phyloP scores from a whole-genome alignment of 345 rosid genomes.

The Anastatica hierochuntica region DNA sequence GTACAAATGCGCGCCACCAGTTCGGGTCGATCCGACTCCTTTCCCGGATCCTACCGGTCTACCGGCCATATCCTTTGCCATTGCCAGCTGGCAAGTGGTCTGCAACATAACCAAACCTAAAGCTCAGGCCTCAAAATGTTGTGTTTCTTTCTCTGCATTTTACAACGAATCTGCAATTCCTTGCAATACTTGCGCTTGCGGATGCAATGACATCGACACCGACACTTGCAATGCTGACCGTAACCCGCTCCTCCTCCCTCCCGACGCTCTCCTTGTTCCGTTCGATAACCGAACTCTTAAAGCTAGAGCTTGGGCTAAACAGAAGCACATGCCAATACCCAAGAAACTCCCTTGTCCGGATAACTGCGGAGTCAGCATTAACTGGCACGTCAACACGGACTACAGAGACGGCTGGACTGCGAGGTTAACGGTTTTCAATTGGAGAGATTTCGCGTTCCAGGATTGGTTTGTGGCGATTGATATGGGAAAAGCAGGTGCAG shows the following conservation, averaged over 20 bases:
- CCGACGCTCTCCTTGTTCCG: constrained; percentile 72
- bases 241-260: constrained; percentile 53
- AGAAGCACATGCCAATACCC: constrained; percentile 42
- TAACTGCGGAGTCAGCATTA: constrained; percentile 88
- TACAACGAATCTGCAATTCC: constrained; percentile 73
- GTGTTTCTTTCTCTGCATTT: constrained; percentile 93
- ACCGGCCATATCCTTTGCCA: constrained; percentile 33
- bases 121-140: constrained; percentile 46
- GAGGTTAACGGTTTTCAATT: constrained; percentile 69
- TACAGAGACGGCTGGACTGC: constrained; percentile 74
- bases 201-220: constrained; percentile 40
- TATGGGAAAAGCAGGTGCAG: constrained; percentile 47
- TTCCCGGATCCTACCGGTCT: constrained; percentile 74
- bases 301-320: constrained; percentile 68
- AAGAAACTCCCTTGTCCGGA: constrained; percentile 73
- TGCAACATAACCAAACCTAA: constrained; percentile 78
- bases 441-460: constrained; percentile 48
- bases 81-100: constrained; percentile 69
- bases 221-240: constrained; percentile 42
- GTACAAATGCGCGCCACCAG: constrained; percentile 69
- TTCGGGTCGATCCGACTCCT: constrained; percentile 57
- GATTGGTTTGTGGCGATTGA: constrained; percentile 71
- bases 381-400: constrained; percentile 79
- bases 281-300: constrained; percentile 58
- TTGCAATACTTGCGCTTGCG: constrained; percentile 90